phyloP scores from a whole-genome alignment of 164 flowering plant genomes.

The Platanus orientalis region DNA sequence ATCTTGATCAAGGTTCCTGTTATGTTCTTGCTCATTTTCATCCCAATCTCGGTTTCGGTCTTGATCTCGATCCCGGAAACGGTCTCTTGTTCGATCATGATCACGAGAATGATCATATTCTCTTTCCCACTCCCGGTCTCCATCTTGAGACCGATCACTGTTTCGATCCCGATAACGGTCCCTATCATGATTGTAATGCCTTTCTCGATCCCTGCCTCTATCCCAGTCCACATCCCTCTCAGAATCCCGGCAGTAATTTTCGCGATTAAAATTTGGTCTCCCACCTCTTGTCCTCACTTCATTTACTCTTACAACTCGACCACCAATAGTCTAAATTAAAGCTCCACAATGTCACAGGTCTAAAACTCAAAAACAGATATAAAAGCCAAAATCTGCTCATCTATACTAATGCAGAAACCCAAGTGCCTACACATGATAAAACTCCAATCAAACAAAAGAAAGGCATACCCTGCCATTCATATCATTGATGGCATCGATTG shows the following conservation, averaged over 20 bases:
- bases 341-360: slow-evolving; percentile 20
- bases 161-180: slow-evolving; percentile 36
- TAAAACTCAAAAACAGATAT: slow-evolving; percentile 4
- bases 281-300: slow-evolving; percentile 70
- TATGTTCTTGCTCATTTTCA: slow-evolving; percentile 32
- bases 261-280: slow-evolving; percentile 42
- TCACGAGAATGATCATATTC: slow-evolving; percentile 35
- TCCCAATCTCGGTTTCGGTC: slow-evolving; percentile 21
- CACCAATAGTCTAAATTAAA: slow-evolving; percentile 62
- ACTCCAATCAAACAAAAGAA: slow-evolving; percentile 4
- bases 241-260: slow-evolving; percentile 32
- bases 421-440: not conserved
- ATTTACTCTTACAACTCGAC: slow-evolving; percentile 79
- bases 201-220: slow-evolving; percentile 41
- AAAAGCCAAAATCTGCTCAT: not conserved
- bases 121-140: slow-evolving; percentile 28
- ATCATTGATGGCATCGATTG: slow-evolving; percentile 67
- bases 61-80: slow-evolving; percentile 36
- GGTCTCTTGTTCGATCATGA: slow-evolving; percentile 40
- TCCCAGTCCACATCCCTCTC: slow-evolving; percentile 48
- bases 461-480: slow-evolving; percentile 88
- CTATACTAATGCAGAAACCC: not conserved
- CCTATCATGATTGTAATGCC: slow-evolving; percentile 42
- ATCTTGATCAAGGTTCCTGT: slow-evolving; percentile 30
- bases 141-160: slow-evolving; percentile 49